Evolutionary conservation across 345 rosid species (phyloP), one percentile per base, ranked within the genome.

Genomic region (Isatis tinctoria): DNA sequence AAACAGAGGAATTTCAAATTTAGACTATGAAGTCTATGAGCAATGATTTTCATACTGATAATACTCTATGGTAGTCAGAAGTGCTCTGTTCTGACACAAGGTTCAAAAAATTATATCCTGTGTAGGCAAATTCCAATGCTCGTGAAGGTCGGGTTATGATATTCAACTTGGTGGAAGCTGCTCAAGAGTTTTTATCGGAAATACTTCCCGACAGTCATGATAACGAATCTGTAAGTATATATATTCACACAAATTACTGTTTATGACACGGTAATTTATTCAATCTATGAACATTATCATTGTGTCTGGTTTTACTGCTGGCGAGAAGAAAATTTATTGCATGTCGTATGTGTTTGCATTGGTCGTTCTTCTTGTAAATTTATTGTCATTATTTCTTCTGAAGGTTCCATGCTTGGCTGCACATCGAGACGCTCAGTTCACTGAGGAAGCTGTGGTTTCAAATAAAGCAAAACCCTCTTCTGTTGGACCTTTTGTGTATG

Each of bases 91-190:
- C 4, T 52, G 48, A 33, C 59, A 14, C 58, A 35, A 69, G 56
- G 17, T 41, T 24, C 9, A 16, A 20, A 27, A 26, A 16, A 1
- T 43, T 53, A 26, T 53, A 41, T 27, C 59, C 3, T 43, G 26
- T 74, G n/a, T 76, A 94, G 98, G 97, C 96, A 64, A 94, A 62
- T 78, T 79, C 79, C 40, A 90, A 91, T 86, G 84, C 98, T 17
- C 90, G 97, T 30, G 96, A 91, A 82, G 98, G 96, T 49, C 86
- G 97, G 36, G 98, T 94, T 18, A 94, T 94, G 98, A 89, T 94
- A 81, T 91, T 76, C 78, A 94, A 91, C 85, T 81, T 94, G 81
- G 98, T 94, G 74, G 98, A 91, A 81, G 97, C 96, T 76, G 97
- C 97, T 69, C 98, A 94, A 83, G 98, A 94, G 77, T 94, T 94